Evolutionary conservation across 139 green algal species (phyloP).

Genomic region (Spirogloea muscicola): DNA sequence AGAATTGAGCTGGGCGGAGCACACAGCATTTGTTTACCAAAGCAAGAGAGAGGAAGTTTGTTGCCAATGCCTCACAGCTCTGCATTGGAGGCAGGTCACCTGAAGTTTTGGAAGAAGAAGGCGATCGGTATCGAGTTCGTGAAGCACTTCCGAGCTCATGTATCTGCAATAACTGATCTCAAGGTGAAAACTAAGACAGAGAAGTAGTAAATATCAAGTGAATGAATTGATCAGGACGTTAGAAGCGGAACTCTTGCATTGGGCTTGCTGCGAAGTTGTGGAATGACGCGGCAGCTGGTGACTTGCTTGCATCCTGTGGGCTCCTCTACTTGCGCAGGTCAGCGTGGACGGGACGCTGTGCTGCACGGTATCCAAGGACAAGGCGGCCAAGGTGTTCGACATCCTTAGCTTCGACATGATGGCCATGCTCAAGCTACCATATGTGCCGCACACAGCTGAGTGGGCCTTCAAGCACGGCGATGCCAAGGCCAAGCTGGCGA

Average conservation of each 20-base stretch:
- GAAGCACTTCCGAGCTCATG: slow-evolving; percentile 85
- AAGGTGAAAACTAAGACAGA: too few species aligned
- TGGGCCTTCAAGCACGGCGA: slow-evolving; percentile 68
- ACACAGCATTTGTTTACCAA: too few species aligned
- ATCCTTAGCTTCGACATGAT: slow-evolving; percentile 96
- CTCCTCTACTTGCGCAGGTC: slow-evolving; percentile 37
- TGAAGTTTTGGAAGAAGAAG: slow-evolving; percentile 99
- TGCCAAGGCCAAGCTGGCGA: slow-evolving; percentile 67
- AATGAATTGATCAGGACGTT: too few species aligned
- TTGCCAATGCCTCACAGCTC: too few species aligned
- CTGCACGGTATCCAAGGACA: slow-evolving; percentile 65
- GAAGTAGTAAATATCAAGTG: too few species aligned
- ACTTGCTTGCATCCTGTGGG: too few species aligned
- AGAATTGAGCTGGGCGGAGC: too few species aligned
- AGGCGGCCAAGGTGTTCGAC: slow-evolving; percentile 88
- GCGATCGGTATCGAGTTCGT: slow-evolving; percentile 78
- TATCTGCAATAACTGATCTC: too few species aligned
- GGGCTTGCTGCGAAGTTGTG: too few species aligned
- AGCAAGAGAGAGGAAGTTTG: too few species aligned
- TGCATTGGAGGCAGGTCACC: slow-evolving; percentile 61
- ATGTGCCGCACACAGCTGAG: slow-evolving; percentile 68
- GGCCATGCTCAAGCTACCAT: slow-evolving; percentile 83
- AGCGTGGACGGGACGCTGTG: slow-evolving; percentile 64
- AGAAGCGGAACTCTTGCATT: too few species aligned
- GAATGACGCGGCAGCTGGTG: too few species aligned